Evolutionary conservation across 169 alveolate species (phyloP).

Genomic region (Fabrea salina): DNA sequence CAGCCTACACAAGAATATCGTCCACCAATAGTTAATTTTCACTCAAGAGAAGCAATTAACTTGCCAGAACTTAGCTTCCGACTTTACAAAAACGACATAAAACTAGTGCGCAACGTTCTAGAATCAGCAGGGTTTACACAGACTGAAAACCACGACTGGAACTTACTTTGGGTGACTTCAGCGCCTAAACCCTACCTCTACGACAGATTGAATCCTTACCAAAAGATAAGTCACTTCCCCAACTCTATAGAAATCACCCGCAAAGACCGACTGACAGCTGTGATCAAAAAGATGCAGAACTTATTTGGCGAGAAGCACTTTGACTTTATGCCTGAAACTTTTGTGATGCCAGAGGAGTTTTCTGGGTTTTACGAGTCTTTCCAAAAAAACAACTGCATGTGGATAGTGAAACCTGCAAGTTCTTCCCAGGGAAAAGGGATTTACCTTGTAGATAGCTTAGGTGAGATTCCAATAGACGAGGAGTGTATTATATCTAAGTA

Average conservation of each 20-base stretch:
- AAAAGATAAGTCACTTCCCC: slow-evolving; percentile 58
- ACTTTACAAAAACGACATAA: not conserved
- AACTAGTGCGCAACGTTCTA: not conserved
- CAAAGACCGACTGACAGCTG: too few species aligned
- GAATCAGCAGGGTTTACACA: not conserved
- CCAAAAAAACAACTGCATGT: slow-evolving; percentile 35
- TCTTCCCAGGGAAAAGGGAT: slow-evolving; percentile 72
- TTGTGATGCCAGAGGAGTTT: slow-evolving; percentile 52
- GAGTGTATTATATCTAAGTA: slow-evolving; percentile 60
- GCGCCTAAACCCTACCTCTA: not conserved
- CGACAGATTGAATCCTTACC: slow-evolving; percentile 7
- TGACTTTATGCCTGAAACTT: slow-evolving; percentile 50
- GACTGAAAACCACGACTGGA: slow-evolving; percentile 17
- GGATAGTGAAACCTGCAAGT: slow-evolving; percentile 65
- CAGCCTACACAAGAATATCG: too few species aligned
- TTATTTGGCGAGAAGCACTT: slow-evolving; percentile 5
- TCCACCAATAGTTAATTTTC: too few species aligned
- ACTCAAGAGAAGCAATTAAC: too few species aligned
- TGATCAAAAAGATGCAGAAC: slow-evolving; percentile 35
- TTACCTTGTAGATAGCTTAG: slow-evolving; percentile 47
- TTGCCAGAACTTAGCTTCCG: not conserved
- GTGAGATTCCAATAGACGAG: slow-evolving; percentile 61
- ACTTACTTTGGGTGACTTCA: not conserved
- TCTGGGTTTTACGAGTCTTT: slow-evolving; percentile 38
- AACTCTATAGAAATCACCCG: slow-evolving; percentile 55